Base-by-base conservation (phyloP, 2,329 filamentous ascomycete genomes). In the Phaeosphaeriaceae sp. region DNA sequence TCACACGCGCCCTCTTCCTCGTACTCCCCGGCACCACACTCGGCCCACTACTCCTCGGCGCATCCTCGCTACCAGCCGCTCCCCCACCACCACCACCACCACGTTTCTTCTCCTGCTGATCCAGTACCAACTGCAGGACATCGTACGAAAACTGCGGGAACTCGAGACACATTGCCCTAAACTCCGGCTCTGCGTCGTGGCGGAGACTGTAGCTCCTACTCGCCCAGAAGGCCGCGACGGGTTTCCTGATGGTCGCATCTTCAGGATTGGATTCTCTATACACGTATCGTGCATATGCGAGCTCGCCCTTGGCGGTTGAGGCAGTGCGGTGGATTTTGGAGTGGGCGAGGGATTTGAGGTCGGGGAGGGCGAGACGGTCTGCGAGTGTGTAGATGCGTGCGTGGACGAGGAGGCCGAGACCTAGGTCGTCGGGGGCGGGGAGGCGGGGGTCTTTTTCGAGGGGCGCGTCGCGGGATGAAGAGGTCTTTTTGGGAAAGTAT, bases 91-190 rank as follows among this genome's bases (percentile, higher is more conserved):
- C 64, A 11, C 58, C 60, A 48, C 66, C 52, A 6, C 64, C 59
- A 22, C 59, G 58, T 40, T 77, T 69, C 81, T 81, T 83, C 76
- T 84, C 82, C 66, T 82, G 79, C 64, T 78, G 77, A 69, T 84
- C 82, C 15, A 84, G 78, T 58, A 84, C 81, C 64, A 92, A 64
- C 66, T 88, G 93, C 60, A 97, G 86, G 56, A 98, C 91, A 78
- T 97, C 94, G 81, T 94, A 97, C 73, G 91, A 91, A 75, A 97
- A 97, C 75, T 96, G 91, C 19, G 94, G 94, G 75, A 89, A 93
- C 80, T 97, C 91, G 76, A 97, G 81, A 80, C 94, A 97, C 79
- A 97, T 87, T 48, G 85, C 78, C 76, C 89, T 88, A 86, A 97
- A 97, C 79, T 96, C 92, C 7, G 87, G 85, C 78, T 96, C 92